Evolutionary conservation across 768 basidiomycete species (phyloP).

Genomic region (Fibroporia radiculosa): DNA sequence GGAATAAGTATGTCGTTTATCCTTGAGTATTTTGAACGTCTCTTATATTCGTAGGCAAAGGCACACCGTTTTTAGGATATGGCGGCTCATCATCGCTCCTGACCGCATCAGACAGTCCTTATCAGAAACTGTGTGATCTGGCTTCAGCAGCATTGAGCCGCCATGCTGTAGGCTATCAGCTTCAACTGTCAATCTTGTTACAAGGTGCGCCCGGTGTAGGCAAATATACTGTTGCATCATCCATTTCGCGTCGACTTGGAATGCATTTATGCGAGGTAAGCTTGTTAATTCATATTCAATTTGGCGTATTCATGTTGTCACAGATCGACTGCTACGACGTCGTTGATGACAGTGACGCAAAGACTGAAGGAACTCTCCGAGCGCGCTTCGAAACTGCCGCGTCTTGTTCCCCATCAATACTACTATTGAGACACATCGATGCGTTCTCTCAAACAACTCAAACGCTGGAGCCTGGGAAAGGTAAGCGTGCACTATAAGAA

Average conservation of each 20-base stretch:
- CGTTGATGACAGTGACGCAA: constrained; percentile 66
- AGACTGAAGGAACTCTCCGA: constrained; percentile 66
- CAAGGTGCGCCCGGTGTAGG: constrained; percentile 78
- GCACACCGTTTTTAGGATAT: neutral
- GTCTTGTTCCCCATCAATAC: constrained; percentile 75
- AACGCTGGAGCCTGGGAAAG: constrained; percentile 54
- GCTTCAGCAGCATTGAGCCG: constrained; percentile 51
- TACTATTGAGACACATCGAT: constrained; percentile 75
- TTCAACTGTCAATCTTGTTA: constrained; percentile 66
- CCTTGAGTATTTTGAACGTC: neutral
- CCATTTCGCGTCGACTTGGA: constrained; percentile 55
- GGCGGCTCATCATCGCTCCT: neutral
- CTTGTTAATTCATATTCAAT: no score
- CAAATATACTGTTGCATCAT: constrained; percentile 58
- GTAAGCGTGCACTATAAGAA: constrained; percentile 24
- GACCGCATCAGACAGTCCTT: constrained; percentile 24
- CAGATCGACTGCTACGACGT: constrained; percentile 86
- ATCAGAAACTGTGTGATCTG: constrained; percentile 46
- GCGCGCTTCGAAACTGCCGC: constrained; percentile 72
- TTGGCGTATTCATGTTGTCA: no score
- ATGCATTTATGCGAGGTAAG: constrained; percentile 74
- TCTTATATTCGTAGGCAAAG: neutral
- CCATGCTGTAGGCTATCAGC: constrained; percentile 47
- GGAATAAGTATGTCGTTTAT: constrained; percentile 37
- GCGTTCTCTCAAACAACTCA: constrained; percentile 70